Evolutionary conservation across 2,329 filamentous ascomycete species (phyloP).

Genomic region (Colletotrichum coccodes): DNA sequence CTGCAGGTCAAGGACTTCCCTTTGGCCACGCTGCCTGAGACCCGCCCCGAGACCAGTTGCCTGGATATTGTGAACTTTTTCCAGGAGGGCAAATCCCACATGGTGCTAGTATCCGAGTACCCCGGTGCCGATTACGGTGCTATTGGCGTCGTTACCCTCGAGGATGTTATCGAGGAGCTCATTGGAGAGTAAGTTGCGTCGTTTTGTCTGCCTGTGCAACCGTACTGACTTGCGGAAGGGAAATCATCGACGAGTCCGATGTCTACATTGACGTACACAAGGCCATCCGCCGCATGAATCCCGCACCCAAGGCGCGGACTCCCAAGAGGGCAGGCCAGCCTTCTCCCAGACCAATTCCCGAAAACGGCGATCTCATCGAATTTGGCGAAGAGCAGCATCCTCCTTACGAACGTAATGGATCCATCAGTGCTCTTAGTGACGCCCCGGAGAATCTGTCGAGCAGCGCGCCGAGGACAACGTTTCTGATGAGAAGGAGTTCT

Average conservation of each 20-base stretch:
- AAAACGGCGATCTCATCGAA: conserved; percentile 41
- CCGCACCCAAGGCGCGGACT: conserved; percentile 80
- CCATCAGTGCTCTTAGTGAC: conserved; percentile 51
- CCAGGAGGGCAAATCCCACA: conserved; percentile 98
- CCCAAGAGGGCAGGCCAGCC: conserved; percentile 49
- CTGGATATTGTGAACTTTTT: conserved; percentile 99
- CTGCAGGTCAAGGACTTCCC: conserved; percentile 90
- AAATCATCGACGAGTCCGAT: conserved; percentile 99
- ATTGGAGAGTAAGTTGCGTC: conserved; percentile 85
- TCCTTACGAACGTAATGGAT: conserved; percentile 43
- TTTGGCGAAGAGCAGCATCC: conserved; percentile 51
- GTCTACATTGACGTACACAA: conserved; percentile 99
- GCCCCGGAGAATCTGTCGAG: conserved; percentile 49
- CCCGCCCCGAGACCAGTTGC: conserved; percentile 93
- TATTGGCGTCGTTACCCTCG: conserved; percentile 91
- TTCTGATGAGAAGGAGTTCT: conserved; percentile 69
- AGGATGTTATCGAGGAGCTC: conserved; percentile 98
- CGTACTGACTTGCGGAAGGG: conserved; percentile 59
- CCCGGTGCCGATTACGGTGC: conserved; percentile 93
- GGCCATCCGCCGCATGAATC: conserved; percentile 88
- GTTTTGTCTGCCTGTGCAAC: neutral
- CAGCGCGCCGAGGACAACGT: conserved; percentile 64
- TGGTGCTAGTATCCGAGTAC: conserved; percentile 92
- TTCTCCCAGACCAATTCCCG: conserved; percentile 32
- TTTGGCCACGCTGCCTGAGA: conserved; percentile 93